Conservation (phyloP, 2,329 filamentous ascomycete species). For the Penicillium sp. region DNA sequence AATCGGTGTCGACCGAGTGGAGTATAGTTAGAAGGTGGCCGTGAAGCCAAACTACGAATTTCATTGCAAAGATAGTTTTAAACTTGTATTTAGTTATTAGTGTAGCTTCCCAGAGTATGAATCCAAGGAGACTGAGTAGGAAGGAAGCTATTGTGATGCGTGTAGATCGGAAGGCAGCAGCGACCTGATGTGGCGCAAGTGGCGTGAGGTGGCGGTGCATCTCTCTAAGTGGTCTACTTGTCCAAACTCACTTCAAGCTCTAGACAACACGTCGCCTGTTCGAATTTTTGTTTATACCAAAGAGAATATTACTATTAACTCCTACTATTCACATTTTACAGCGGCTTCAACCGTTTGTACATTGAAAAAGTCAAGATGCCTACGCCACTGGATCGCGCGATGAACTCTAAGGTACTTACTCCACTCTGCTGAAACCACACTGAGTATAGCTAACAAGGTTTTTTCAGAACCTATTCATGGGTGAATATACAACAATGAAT, state of each 20-base stretch:
- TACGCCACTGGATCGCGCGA: constrained; percentile 66
- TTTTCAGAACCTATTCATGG: constrained; percentile 66
- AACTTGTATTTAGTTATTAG: background rate
- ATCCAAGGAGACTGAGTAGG: background rate
- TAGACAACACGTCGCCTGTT: constrained; percentile 1
- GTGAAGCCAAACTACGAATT: background rate
- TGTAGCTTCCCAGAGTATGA: background rate
- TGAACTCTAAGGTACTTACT: constrained; percentile 65
- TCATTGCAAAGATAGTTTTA: background rate
- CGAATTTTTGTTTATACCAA: background rate
- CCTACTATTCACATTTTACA: background rate
- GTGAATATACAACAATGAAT: constrained; percentile 42
- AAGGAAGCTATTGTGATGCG: background rate
- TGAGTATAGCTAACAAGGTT: constrained; percentile 13
- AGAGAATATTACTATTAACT: background rate
- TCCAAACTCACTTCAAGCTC: constrained; percentile 2
- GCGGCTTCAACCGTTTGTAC: background rate
- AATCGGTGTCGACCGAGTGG: background rate
- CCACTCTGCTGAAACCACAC: constrained; percentile 17
- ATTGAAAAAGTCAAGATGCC: constrained; percentile 54
- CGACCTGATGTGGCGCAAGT: constrained; percentile 6
- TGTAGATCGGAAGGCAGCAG: constrained; percentile 2
- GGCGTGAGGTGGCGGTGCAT: constrained; percentile 12
- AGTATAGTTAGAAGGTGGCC: background rate
- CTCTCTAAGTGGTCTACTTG: constrained; percentile 1